A percentile compares a stretch with the other conserved stretches of the same genome.
These are phyloP conservation scores for Protea cynaroides DNA, from an alignment of 164 flowering plant genomes.

Conservation along the genomic window DNA sequence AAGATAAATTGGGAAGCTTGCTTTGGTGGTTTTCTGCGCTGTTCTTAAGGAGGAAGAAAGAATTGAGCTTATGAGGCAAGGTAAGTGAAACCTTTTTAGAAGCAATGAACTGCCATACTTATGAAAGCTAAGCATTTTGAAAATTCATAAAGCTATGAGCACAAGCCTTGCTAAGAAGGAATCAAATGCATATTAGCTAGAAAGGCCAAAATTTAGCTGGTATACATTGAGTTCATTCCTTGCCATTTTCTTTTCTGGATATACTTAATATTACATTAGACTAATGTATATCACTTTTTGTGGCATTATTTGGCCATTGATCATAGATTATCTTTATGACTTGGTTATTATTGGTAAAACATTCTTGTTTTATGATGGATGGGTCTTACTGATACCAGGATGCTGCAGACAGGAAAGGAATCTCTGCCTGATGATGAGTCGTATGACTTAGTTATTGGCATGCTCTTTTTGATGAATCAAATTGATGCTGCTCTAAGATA, in stretches of 20 bases:
- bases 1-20: no score
- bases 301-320: background rate
- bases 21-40: no score
- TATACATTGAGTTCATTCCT: background rate
- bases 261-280: background rate
- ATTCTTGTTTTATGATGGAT: slow-evolving; percentile 18
- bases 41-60: no score
- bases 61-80: no score
- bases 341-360: slow-evolving; percentile 1
- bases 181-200: no score
- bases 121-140: no score
- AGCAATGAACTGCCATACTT: no score
- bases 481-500: slow-evolving; percentile 76
- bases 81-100: no score
- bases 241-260: background rate
- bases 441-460: slow-evolving; percentile 55
- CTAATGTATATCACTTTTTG: background rate
- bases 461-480: slow-evolving; percentile 45
- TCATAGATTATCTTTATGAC: background rate
- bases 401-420: slow-evolving; percentile 68
- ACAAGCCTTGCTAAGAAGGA: no score
- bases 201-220: no score
- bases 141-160: no score
- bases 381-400: slow-evolving; percentile 49
- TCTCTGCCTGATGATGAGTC: slow-evolving; percentile 83